Percentiles rank a stretch among this genome's conserved stretches.
Conservation (phyloP, 352 stramenopile species). For the Phytophthora chlamydospora region DNA sequence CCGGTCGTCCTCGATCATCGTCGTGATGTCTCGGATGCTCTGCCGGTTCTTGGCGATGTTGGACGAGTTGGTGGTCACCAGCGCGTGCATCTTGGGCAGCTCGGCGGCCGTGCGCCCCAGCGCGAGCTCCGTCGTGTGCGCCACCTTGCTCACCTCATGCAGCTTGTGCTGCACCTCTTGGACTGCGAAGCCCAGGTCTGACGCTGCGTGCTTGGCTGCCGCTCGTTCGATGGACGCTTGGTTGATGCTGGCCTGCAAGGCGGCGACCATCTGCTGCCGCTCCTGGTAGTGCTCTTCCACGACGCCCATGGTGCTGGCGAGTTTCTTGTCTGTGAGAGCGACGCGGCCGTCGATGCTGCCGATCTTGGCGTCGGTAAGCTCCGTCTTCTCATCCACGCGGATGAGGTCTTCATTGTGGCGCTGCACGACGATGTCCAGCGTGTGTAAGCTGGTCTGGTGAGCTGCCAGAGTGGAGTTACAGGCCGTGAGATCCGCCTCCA, state of each 20-base stretch:
- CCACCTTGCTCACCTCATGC: conserved; percentile 48
- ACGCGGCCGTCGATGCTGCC: conserved; percentile 49
- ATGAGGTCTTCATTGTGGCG: conserved; percentile 45
- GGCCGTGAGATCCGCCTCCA: conserved; percentile 33
- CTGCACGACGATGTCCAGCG: conserved; percentile 34
- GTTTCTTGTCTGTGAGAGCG: conserved; percentile 53
- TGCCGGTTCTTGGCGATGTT: conserved; percentile 58
- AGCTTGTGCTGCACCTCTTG: conserved; percentile 61
- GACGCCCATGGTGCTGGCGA: conserved; percentile 29
- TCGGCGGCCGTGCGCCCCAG: conserved; percentile 51
- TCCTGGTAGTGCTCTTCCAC: conserved; percentile 59
- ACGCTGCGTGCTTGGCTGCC: conserved; percentile 41
- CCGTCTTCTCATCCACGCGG: conserved; percentile 34
- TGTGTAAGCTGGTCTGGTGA: conserved; percentile 42
- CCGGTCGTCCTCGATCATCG: conserved; percentile 43
- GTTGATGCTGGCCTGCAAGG: conserved; percentile 36
- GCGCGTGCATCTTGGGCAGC: conserved; percentile 55
- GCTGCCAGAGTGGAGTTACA: conserved; percentile 35
- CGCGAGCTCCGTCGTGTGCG: conserved; percentile 45
- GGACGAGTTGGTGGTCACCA: conserved; percentile 41
- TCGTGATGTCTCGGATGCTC: conserved; percentile 40
- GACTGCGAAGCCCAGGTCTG: conserved; percentile 45
- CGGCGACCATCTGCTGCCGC: conserved; percentile 33
- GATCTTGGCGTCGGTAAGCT: conserved; percentile 39
- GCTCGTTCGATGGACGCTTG: conserved; percentile 44